Percentiles rank a stretch among this genome's conserved stretches.
Evolutionary conservation across 257 asterid genomes (phyloP).

Genomic region (Plantago ovata): DNA sequence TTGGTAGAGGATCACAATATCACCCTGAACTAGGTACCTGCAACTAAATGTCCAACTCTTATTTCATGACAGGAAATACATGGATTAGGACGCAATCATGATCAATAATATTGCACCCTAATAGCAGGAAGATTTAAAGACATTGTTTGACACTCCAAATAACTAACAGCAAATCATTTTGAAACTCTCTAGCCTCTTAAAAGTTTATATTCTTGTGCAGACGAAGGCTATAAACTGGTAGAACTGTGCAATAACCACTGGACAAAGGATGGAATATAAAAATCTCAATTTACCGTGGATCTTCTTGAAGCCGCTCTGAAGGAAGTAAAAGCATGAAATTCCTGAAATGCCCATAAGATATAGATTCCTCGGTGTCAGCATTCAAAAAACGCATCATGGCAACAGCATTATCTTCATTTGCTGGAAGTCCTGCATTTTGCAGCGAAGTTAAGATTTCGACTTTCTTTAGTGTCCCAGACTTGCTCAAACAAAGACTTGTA

Average conservation of each 20-base stretch:
- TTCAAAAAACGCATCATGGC: slow-evolving; percentile 99
- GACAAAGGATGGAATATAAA: slow-evolving; percentile 6
- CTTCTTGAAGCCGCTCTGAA: slow-evolving; percentile 96
- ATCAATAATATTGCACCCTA: too few relatives aligned
- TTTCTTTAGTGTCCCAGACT: slow-evolving; percentile 90
- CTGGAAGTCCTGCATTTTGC: slow-evolving; percentile 92
- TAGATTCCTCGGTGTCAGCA: slow-evolving; percentile 82
- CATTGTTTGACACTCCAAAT: too few relatives aligned
- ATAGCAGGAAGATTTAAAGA: too few relatives aligned
- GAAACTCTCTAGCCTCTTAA: too few relatives aligned
- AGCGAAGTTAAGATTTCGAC: slow-evolving; percentile 88
- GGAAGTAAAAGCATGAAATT: slow-evolving; percentile 97
- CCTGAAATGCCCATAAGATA: slow-evolving; percentile 97
- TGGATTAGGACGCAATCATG: too few relatives aligned
- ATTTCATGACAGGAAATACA: too few relatives aligned
- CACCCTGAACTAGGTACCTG: not conserved
- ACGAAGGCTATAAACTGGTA: slow-evolving; percentile 1
- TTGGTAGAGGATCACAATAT: too few relatives aligned
- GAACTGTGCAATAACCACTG: slow-evolving; percentile 2
- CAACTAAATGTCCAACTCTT: not conserved
- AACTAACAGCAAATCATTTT: too few relatives aligned
- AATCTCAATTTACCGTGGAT: slow-evolving; percentile 66
- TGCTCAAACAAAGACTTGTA: slow-evolving; percentile 95
- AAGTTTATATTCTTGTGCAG: not conserved
- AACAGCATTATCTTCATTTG: slow-evolving; percentile 97